These are phyloP conservation scores for Neurospora tetraspora DNA, from an alignment of 495 filamentous ascomycete species.

Conservation along the genomic window DNA sequence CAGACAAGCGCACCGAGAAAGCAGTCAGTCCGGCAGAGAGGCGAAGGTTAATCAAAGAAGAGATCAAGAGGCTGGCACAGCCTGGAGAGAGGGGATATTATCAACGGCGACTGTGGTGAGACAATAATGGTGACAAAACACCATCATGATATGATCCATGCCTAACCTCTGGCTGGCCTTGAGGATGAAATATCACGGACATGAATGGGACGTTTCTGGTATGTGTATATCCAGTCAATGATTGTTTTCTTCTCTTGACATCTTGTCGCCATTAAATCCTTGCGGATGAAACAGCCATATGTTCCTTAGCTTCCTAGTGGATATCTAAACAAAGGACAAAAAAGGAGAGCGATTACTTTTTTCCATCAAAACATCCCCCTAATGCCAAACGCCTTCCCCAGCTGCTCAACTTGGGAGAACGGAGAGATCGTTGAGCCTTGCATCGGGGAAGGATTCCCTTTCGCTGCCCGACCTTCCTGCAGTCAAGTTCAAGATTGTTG, in stretches of 20 bases:
- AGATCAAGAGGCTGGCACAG: conserved; percentile 34
- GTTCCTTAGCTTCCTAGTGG: not conserved
- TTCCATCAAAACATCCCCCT: not conserved
- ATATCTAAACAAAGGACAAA: not conserved
- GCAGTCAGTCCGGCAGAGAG: conserved; percentile 37
- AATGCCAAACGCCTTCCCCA: not conserved
- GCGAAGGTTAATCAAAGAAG: conserved; percentile 39
- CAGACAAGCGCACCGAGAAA: conserved; percentile 11
- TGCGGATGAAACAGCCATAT: not conserved
- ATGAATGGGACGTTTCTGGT: not conserved
- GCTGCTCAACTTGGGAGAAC: not conserved
- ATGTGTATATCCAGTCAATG: not conserved
- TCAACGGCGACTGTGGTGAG: conserved; percentile 36
- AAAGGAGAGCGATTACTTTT: not conserved
- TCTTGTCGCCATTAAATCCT: not conserved
- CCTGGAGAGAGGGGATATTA: conserved; percentile 33
- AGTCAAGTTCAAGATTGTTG: not conserved
- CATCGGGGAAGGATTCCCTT: not conserved
- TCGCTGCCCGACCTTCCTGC: not conserved
- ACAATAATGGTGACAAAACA: not conserved
- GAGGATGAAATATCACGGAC: not conserved
- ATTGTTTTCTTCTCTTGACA: not conserved
- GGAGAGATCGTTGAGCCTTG: not conserved
- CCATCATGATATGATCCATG: not conserved
- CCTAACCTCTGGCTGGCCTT: not conserved